A percentile compares a stretch with the other conserved stretches of the same genome.
These are phyloP conservation scores for Apiotrichum akiyoshidainum DNA, from an alignment of 1,284 basidiomycete genomes.

Conservation along the genomic window DNA sequence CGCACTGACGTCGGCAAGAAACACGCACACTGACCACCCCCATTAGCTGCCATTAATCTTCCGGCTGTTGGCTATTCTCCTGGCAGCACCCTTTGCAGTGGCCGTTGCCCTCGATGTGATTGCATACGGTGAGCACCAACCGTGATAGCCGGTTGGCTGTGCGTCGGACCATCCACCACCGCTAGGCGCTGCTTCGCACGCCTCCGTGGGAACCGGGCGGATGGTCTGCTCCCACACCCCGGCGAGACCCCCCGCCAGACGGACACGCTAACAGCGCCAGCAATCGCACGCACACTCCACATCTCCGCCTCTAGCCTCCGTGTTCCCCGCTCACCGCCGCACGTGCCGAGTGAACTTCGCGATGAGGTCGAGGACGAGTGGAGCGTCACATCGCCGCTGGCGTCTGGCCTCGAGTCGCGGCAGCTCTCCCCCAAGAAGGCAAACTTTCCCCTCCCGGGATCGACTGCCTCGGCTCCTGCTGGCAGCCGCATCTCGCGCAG, in stretches of 20 bases:
- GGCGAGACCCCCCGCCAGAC: too few relatives aligned
- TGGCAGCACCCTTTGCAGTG: constrained; percentile 33
- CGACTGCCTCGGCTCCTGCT: not conserved
- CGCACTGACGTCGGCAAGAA: not conserved
- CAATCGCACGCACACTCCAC: constrained; percentile 39
- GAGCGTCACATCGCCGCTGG: not conserved
- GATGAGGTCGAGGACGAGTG: constrained; percentile 9
- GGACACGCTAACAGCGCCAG: constrained; percentile 15
- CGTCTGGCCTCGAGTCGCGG: constrained; percentile 2
- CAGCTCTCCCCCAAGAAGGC: constrained; percentile 5
- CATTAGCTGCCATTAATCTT: constrained; percentile 33
- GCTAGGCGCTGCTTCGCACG: not conserved
- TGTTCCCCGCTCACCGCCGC: constrained; percentile 34
- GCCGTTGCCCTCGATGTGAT: constrained; percentile 36
- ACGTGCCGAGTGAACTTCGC: constrained; percentile 8
- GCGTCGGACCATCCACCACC: not conserved
- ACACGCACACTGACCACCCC: not conserved
- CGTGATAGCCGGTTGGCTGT: not conserved
- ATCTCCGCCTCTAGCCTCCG: constrained; percentile 35
- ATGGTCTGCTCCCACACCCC: too few relatives aligned
- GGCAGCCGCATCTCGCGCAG: not conserved
- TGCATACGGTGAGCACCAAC: constrained; percentile 30
- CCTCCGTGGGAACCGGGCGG: not conserved
- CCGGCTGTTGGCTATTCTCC: constrained; percentile 26
- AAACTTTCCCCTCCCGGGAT: not conserved